Evolutionary conservation across 179 eudicot species (phyloP), one percentile per base, ranked within the genome.

Genomic region (Silene noctiflora): DNA sequence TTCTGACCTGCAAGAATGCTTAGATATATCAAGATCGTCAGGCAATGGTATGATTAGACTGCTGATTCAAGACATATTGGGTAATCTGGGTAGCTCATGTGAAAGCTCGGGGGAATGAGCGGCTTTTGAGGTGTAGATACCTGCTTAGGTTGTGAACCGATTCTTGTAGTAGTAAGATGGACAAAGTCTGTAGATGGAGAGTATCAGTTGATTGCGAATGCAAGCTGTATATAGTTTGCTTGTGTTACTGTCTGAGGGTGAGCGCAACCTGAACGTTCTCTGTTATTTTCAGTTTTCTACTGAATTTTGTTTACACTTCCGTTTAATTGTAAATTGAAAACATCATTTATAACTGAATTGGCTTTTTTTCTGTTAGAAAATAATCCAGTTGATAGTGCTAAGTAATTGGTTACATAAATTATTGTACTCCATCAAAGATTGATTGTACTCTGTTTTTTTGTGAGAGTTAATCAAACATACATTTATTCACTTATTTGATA

Each of bases 1-100:
- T 29, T 88, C 89, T 0, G 97, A 93, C 80, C 75, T 93, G 64
- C 93, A 84, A 80, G 99, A 95, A 77, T 95, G 99, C 61, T 35
- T 90, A n/a, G 98, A 91, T 72, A 35, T 88, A 14, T 82, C 88
- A 42, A 85, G 78, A 79, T 85, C 85, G 35, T 85, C 94, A 19
- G 91, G 97, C 22, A 86, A 79, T 73, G 90, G 81, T 75, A 81
- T 90, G 71, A 84, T 91, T 70, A 86, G 98, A 81, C 76, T 95
- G 77, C 68, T 85, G 66, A 85, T 91, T 58, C 97, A 91, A n/a
- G 97, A 94, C 58, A 74, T 87, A 64, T 76, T 71, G 74, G 85
- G 91, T 16, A 86, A 84, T 78, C 84, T 77, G 6, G 97, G 93
- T 72, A 90, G 98, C 84, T 92, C 96, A 1, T 89, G 91, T 68